These are phyloP conservation scores for Scheffersomyces cryptocercus DNA, from an alignment of 1,139 yeast genomes.

Conservation along the genomic window DNA sequence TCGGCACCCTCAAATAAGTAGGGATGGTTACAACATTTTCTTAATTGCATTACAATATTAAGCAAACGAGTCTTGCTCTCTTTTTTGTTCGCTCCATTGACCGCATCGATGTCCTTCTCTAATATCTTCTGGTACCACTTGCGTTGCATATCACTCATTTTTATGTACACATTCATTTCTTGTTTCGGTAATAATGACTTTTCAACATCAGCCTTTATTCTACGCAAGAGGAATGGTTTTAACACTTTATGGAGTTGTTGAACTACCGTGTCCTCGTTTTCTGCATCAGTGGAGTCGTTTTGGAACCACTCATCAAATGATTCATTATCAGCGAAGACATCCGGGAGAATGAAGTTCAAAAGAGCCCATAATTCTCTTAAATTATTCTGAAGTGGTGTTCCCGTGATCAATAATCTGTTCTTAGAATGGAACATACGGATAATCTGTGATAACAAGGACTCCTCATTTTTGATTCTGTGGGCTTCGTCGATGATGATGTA, in stretches of 20 bases:
- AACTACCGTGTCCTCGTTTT: slow-evolving; percentile 57
- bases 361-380: slow-evolving; percentile 81
- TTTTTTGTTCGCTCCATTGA: slow-evolving; percentile 73
- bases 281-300: slow-evolving; percentile 25
- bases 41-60: slow-evolving; percentile 79
- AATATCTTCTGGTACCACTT: slow-evolving; percentile 74
- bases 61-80: slow-evolving; percentile 74
- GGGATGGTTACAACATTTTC: slow-evolving; percentile 85
- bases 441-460: slow-evolving; percentile 71
- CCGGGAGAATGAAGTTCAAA: slow-evolving; percentile 72
- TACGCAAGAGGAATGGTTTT: slow-evolving; percentile 70
- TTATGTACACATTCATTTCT: slow-evolving; percentile 70
- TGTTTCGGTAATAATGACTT: slow-evolving; percentile 73
- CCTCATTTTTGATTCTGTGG: slow-evolving; percentile 79
- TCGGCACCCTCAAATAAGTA: slow-evolving; percentile 84
- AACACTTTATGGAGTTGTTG: slow-evolving; percentile 88
- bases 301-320: slow-evolving; percentile 76
- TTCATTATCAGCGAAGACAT: slow-evolving; percentile 73
- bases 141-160: slow-evolving; percentile 76
- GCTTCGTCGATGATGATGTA: slow-evolving; percentile 81
- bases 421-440: slow-evolving; percentile 71
- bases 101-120: slow-evolving; percentile 82
- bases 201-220: slow-evolving; percentile 79
- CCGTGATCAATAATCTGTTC: slow-evolving; percentile 71
- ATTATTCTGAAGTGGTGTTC: slow-evolving; percentile 80